Evolutionary conservation across 768 basidiomycete species (phyloP), one percentile per base, ranked within the genome.

Genomic region (Mycena galopus): DNA sequence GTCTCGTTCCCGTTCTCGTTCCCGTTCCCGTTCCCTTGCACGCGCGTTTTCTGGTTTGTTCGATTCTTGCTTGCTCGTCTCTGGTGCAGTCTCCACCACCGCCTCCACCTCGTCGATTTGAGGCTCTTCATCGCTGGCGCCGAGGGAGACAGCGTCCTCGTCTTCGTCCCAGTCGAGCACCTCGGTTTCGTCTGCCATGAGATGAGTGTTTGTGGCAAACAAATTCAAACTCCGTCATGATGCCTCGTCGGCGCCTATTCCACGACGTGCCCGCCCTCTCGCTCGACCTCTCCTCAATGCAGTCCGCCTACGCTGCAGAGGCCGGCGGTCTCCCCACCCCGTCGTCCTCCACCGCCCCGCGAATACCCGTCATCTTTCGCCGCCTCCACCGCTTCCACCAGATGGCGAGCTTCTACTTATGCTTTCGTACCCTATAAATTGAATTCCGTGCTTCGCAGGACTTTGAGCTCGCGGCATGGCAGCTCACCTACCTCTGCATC

Each of bases 391-490:
- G 94, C 71, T 92, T 96, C 75, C 92, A 95, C 67, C 94, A 96
- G 81, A 96, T 97, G 96, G 96, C 73, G 51, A 59, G 58, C 9
- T 23, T 23, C 12, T 29, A 25, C 32, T 32, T 62, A 33, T 8
- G 32, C 67, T 62, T 61, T 65, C 2, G 4, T 30, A 10, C 23
- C 47, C 60, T 47, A 35, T 25, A 32, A 21, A 11, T n/a, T n/a
- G n/a, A n/a, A n/a, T n/a, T n/a, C n/a, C n/a, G n/a, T n/a, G n/a
- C n/a, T 14, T 10, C 39, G 17, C 79, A 98, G 97, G 97, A 99
- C 82, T 98, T 98, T 82, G 97, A 99, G 82, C 85, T 97, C 56
- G 97, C 97, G 14, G 93, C 95, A 33, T 98, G 97, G 96, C 96
- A 98, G 79, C 82, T 99, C 67, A 96, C 94, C 12, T 98, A 98